Evolutionary conservation across 805 yeast genomes (phyloP).

Genomic region (Candida peoriensis): DNA sequence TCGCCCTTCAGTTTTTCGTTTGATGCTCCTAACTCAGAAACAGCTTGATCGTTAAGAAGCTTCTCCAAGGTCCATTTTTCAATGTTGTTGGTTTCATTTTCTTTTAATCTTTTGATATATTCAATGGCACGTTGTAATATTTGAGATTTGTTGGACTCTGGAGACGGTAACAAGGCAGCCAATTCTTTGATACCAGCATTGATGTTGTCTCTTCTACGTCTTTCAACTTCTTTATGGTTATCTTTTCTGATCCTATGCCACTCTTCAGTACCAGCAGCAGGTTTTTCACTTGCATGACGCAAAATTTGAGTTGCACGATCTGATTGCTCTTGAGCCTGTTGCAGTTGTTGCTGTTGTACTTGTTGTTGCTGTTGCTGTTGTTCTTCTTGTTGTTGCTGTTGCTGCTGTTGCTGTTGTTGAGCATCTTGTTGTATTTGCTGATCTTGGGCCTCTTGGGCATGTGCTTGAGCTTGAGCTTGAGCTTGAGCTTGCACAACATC

Average conservation of each 20-base stretch:
- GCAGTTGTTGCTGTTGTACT: not conserved
- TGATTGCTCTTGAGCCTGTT: conserved; percentile 4
- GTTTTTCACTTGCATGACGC: conserved; percentile 33
- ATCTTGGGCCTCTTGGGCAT: no score
- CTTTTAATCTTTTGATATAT: conserved; percentile 83
- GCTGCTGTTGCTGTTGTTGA: not conserved
- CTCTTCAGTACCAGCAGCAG: conserved; percentile 71
- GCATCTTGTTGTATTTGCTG: no score
- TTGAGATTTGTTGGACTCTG: conserved; percentile 87
- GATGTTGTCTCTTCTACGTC: conserved; percentile 85
- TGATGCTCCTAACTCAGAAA: conserved; percentile 74
- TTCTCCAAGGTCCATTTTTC: conserved; percentile 96
- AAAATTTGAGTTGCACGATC: conserved; percentile 12
- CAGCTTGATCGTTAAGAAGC: conserved; percentile 85
- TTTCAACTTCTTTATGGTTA: conserved; percentile 93
- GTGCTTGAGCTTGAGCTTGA: no score
- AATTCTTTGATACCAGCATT: conserved; percentile 82
- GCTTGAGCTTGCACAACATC: not conserved
- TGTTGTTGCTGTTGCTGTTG: conserved; percentile 1
- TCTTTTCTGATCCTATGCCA: conserved; percentile 81
- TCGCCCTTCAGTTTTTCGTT: conserved; percentile 87
- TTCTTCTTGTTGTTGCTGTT: not conserved
- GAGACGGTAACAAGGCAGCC: conserved; percentile 72
- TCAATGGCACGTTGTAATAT: conserved; percentile 85
- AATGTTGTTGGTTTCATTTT: conserved; percentile 80